Base-by-base conservation (phyloP, 2,329 filamentous ascomycete genomes). In the Onygena corvina region DNA sequence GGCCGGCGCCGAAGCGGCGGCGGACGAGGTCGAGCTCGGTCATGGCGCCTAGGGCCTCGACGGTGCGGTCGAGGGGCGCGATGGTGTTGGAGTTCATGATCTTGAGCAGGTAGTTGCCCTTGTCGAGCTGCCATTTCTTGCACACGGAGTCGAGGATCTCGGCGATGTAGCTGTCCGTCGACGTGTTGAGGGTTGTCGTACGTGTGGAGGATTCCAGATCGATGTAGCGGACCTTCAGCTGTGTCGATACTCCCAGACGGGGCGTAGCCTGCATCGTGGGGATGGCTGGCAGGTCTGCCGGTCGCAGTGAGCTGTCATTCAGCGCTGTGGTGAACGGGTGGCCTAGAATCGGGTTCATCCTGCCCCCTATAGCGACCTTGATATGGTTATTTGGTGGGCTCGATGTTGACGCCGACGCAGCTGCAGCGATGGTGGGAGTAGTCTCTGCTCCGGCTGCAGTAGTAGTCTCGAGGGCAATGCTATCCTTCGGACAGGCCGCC, bases 151-250 rank as follows among this genome's bases (percentile, higher is more conserved):
- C 78, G 53, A 83, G 73, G 45, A 83, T 72, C 60, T 83, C 79
- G n/a, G 78, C 79, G 51, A 83, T 77, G 58, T 83, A 83, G 40
- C 77, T 81, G 57, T 82, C 79, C 1, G 77, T 78, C 2, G 77
- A 79, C 25, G 77, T 77, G 47, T 75, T 73, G 47, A 80, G 65
- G 2, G 72, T 73, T 50, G 73, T 74, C 18, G 69, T 69, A 54
- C 72, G 74, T 4, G 65, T 66, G 25, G 75, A 73, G 55, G 76
- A 76, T 50, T 80, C 75, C 3, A 76, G 67, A 57, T 80, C 77
- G 14, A 77, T 74, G 60, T 77, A 81, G 46, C 79, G 75, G 45
- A 83, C 72, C 16, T 72, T 75, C 36, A 83, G 61, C 0, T 74
- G 79, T 59, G 76, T 79, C 0, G 73, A 71, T 1, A 72, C 69